These are phyloP conservation scores for Edhazardia aedis DNA, from an alignment of 371 early-diverging fungal genomes.

Conservation along the genomic window DNA sequence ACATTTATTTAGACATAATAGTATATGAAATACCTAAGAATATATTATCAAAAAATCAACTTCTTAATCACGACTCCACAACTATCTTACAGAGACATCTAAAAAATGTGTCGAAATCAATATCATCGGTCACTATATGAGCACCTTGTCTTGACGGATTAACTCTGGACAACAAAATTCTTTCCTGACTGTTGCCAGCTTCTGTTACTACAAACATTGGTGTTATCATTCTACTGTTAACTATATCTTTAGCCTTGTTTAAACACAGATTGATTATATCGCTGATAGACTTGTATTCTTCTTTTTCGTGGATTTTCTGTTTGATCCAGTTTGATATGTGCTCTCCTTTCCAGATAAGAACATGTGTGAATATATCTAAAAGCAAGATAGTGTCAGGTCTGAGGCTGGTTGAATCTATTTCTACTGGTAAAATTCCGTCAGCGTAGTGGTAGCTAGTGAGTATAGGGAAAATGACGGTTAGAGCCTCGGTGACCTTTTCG, in stretches of 20 bases:
- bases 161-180: constrained; percentile 85
- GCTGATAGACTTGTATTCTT: constrained; percentile 74
- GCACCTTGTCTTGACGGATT: constrained; percentile 56
- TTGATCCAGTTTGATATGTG: constrained; percentile 72
- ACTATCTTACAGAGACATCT: constrained; percentile 38
- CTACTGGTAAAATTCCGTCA: constrained; percentile 66
- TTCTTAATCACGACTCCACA: constrained; percentile 23
- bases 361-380: constrained; percentile 89
- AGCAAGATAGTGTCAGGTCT: constrained; percentile 77
- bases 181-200: constrained; percentile 86
- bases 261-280: constrained; percentile 66
- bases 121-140: constrained; percentile 45
- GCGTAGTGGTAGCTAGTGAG: constrained; percentile 73
- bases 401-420: constrained; percentile 81
- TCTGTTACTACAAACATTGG: constrained; percentile 90
- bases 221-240: constrained; percentile 77
- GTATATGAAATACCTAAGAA: too few relatives aligned
- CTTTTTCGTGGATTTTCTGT: constrained; percentile 64
- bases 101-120: constrained; percentile 46
- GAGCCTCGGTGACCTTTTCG: constrained; percentile 22
- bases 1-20: too few relatives aligned
- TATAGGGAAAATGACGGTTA: constrained; percentile 92
- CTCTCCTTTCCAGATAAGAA: constrained; percentile 76
- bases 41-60: too few relatives aligned
- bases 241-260: constrained; percentile 62